Base-by-base conservation (phyloP, 2,329 filamentous ascomycete genomes). In the Colletotrichum noveboracense region DNA sequence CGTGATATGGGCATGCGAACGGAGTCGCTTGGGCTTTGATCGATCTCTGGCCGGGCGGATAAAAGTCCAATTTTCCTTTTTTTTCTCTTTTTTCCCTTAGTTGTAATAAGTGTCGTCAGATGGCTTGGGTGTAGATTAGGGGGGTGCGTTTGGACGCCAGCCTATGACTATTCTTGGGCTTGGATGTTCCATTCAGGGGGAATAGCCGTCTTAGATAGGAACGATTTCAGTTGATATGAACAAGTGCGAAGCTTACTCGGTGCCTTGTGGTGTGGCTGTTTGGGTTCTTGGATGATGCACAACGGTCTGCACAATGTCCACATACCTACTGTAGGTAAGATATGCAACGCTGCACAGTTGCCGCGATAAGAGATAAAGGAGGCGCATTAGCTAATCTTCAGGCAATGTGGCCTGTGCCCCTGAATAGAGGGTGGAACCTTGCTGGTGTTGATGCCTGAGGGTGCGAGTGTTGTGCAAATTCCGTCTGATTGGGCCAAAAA, bases 1-100 rank as follows among this genome's bases (percentile, higher is more conserved):
- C 48, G 70, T 74, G 65, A 48, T 75, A 48, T 28, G 70, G 74
- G 70, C 65, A 66, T 76, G 74, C 74, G 48, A 60, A 74, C 6
- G 74, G 74, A 65, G 70, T 70, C 58, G 70, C 61, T 58, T 61
- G 58, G 66, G 34, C 52, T 74, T 56, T 66, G 65, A 70, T 58
- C 61, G 64, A 75, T 64, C 43, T 65, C 30, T 67, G 43, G 36
- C 24, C 43, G 61, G 73, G 58, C 30, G 56, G 73, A 69, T 38
- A 73, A 75, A 73, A 73, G 48, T 38, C 64, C 30, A 26, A 48
- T 34, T 62, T 70, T 62, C 55, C 52, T 58, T 72, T 65, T 60
- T 60, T 58, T 62, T 62, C 55, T 70, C 38, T 52, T 28, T 66
- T 52, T 66, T 52, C 16, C 26, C 26, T 56, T 62, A 34, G 70